phyloP scores from a whole-genome alignment of 106 monocot genomes.

The Dendrobium huoshanense region DNA sequence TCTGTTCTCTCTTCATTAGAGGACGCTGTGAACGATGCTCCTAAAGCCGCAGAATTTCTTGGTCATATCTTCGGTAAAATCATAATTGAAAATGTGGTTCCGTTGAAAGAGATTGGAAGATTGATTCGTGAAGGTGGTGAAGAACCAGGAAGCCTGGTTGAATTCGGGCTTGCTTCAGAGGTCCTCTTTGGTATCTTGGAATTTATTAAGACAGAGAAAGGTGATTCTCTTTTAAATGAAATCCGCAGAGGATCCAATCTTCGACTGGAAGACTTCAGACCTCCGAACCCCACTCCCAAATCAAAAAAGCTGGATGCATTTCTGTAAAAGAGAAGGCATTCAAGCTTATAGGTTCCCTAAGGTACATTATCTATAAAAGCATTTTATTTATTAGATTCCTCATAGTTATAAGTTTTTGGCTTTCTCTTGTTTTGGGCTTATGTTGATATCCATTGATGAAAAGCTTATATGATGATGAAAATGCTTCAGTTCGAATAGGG shows the following conservation, averaged over 20 bases:
- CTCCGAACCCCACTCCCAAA: slow-evolving; percentile 21
- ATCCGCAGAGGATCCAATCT: slow-evolving; percentile 29
- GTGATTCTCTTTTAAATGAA: slow-evolving; percentile 46
- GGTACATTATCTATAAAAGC: no score
- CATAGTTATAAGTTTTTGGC: no score
- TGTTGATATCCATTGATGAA: no score
- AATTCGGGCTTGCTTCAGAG: slow-evolving; percentile 63
- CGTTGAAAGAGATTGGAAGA: slow-evolving; percentile 44
- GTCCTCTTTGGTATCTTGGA: slow-evolving; percentile 56
- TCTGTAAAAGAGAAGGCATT: slow-evolving; percentile 20
- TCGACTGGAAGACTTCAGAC: slow-evolving; percentile 50
- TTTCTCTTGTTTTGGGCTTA: no score
- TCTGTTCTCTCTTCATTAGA: slow-evolving; percentile 56
- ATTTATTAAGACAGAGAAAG: slow-evolving; percentile 52
- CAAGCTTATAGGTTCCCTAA: no score
- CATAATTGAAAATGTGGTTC: slow-evolving; percentile 47
- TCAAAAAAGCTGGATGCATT: slow-evolving; percentile 57
- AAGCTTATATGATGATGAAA: no score
- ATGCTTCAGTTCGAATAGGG: no score
- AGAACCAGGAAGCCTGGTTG: slow-evolving; percentile 56
- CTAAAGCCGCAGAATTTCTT: slow-evolving; percentile 80
- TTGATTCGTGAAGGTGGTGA: slow-evolving; percentile 78
- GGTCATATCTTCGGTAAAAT: slow-evolving; percentile 61
- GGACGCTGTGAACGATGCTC: slow-evolving; percentile 86
- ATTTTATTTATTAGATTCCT: no score